phyloP scores from a whole-genome alignment of 805 yeast genomes.

The Cephaloascus fragrans region DNA sequence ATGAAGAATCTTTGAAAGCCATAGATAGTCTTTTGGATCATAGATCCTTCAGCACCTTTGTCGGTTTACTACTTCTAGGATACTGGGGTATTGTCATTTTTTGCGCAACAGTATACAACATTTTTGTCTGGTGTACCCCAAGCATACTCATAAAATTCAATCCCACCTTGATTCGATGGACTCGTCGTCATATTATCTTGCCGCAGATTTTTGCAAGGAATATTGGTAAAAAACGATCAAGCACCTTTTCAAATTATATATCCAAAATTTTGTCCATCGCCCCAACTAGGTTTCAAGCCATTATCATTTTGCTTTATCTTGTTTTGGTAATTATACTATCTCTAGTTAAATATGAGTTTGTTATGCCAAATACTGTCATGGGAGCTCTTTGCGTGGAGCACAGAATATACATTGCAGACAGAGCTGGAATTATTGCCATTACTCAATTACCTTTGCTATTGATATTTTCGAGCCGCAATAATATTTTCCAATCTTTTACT shows the following conservation, averaged over 20 bases:
- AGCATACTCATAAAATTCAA: conserved; percentile 11
- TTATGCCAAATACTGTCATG: not conserved
- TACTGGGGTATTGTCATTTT: conserved; percentile 21
- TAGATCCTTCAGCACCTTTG: conserved; percentile 15
- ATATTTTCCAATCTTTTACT: conserved; percentile 16
- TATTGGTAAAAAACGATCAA: conserved; percentile 1
- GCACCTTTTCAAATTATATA: not conserved
- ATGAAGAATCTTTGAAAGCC: conserved; percentile 13
- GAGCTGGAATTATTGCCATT: conserved; percentile 35
- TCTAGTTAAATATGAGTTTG: not conserved
- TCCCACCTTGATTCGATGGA: conserved; percentile 14
- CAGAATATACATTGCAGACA: conserved; percentile 21
- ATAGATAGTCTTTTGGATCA: conserved; percentile 15
- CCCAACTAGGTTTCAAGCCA: conserved; percentile 1
- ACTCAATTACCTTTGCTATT: conserved; percentile 23
- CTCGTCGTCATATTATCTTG: conserved; percentile 18
- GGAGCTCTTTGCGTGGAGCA: not conserved
- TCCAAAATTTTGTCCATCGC: not conserved
- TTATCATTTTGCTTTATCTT: not conserved
- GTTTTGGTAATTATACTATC: not conserved
- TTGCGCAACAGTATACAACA: conserved; percentile 13
- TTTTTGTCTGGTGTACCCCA: conserved; percentile 24
- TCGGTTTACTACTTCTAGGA: conserved; percentile 14
- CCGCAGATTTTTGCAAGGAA: conserved; percentile 14
- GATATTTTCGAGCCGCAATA: conserved; percentile 23